These are phyloP conservation scores for Steccherinum ochraceum DNA, from an alignment of 768 basidiomycete species.

Conservation along the genomic window DNA sequence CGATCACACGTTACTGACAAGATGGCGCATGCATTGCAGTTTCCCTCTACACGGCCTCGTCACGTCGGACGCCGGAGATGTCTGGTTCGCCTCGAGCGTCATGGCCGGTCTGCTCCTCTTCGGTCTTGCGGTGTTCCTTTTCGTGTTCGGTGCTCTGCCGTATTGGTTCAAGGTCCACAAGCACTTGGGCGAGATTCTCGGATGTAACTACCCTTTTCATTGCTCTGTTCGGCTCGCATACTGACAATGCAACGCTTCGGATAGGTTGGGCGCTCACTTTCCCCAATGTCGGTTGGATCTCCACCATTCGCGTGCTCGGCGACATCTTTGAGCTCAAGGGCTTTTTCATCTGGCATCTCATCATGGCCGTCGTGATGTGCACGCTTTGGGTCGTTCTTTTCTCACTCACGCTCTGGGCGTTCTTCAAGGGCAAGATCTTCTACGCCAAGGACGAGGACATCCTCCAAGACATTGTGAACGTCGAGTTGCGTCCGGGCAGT, in stretches of 20 bases:
- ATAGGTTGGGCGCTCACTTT: constrained; percentile 32
- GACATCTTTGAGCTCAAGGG: constrained; percentile 34
- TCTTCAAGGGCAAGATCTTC: constrained; percentile 37
- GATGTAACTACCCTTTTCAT: constrained; percentile 26
- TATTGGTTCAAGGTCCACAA: constrained; percentile 46
- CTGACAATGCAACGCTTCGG: neutral
- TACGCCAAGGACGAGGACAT: constrained; percentile 36
- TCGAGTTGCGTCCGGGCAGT: neutral
- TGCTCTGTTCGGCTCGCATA: neutral
- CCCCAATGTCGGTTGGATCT: constrained; percentile 35
- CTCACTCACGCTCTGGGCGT: constrained; percentile 32
- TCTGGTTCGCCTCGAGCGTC: constrained; percentile 37
- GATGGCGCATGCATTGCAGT: constrained; percentile 16
- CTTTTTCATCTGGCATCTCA: constrained; percentile 31
- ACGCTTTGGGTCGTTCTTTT: constrained; percentile 34
- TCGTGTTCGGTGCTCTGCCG: constrained; percentile 37
- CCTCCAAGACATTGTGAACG: constrained; percentile 25
- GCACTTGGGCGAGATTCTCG: constrained; percentile 37
- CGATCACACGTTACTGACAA: neutral
- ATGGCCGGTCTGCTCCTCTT: constrained; percentile 33
- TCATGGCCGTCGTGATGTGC: constrained; percentile 34
- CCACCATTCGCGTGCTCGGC: constrained; percentile 32
- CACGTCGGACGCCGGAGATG: constrained; percentile 33
- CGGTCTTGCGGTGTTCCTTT: constrained; percentile 41
- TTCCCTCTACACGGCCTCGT: constrained; percentile 30